Conservation (phyloP, 2,329 filamentous ascomycete genomes). For the Fusarium sp. region DNA sequence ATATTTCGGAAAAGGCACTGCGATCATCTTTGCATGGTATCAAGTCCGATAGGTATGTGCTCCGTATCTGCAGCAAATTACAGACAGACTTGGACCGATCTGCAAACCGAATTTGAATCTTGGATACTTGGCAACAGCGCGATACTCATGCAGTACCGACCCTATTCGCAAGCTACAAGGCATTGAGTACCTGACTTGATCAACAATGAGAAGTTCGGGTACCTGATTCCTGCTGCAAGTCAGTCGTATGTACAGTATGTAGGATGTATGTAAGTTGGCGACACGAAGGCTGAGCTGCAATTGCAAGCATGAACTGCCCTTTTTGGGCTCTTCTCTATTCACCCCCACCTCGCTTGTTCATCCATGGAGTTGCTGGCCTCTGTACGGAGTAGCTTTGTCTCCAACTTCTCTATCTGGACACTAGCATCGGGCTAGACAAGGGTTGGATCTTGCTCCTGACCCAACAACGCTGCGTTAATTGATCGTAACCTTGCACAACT, state of each 20-base stretch:
- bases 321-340: constrained; percentile 6
- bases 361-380: constrained; percentile 9
- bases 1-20: background rate
- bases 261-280: background rate
- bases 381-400: constrained; percentile 25
- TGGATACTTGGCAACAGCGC: constrained; percentile 19
- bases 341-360: constrained; percentile 27
- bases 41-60: background rate
- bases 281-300: constrained; percentile 14
- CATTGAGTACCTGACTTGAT: constrained; percentile 9
- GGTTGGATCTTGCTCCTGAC: constrained; percentile 38
- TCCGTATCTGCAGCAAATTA: background rate
- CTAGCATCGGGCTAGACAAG: constrained; percentile 37
- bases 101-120: constrained; percentile 22
- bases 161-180: constrained; percentile 25
- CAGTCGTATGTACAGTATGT: background rate
- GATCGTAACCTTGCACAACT: constrained; percentile 34
- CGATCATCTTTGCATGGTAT: background rate
- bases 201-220: constrained; percentile 3
- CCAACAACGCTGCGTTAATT: constrained; percentile 29
- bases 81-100: constrained; percentile 14
- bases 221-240: constrained; percentile 10
- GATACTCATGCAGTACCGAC: background rate
- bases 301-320: constrained; percentile 32
- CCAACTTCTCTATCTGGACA: constrained; percentile 34